phyloP scores from a whole-genome alignment of 2,329 filamentous ascomycete genomes.

The Fusarium newnesense region DNA sequence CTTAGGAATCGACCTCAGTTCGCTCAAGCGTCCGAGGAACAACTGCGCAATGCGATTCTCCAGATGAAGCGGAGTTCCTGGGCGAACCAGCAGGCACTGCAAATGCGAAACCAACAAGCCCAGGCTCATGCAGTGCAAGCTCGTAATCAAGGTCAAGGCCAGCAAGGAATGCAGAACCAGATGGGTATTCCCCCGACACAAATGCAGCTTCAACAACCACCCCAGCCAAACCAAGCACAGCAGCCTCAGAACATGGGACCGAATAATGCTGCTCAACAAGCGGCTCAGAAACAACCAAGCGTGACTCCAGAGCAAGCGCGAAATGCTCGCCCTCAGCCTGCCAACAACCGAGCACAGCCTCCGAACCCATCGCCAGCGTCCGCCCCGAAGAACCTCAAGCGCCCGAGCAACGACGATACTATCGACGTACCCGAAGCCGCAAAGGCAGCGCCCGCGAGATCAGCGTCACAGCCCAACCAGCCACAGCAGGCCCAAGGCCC shows the following conservation, averaged over 20 bases:
- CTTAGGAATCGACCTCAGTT: constrained; percentile 44
- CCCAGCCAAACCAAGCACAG: constrained; percentile 53
- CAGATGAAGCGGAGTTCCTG: constrained; percentile 49
- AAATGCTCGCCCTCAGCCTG: constrained; percentile 39
- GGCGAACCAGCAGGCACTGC: constrained; percentile 47
- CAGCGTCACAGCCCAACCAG: constrained; percentile 41
- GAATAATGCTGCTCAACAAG: constrained; percentile 45
- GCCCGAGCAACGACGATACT: constrained; percentile 59
- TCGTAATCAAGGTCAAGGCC: constrained; percentile 45
- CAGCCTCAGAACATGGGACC: constrained; percentile 58
- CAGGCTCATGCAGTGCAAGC: constrained; percentile 50
- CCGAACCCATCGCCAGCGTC: constrained; percentile 53
- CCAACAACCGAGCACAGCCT: constrained; percentile 50
- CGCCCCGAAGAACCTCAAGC: constrained; percentile 60
- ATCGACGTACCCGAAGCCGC: constrained; percentile 43
- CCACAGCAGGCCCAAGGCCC: constrained; percentile 23
- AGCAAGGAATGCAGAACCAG: constrained; percentile 50
- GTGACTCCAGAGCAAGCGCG: constrained; percentile 43
- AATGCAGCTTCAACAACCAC: constrained; percentile 64
- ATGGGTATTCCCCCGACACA: constrained; percentile 60
- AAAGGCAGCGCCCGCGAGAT: constrained; percentile 37
- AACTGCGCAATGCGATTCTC: constrained; percentile 47
- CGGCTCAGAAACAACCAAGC: constrained; percentile 46
- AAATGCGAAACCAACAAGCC: constrained; percentile 42
- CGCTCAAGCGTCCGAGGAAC: constrained; percentile 47